A percentile compares a stretch with the other conserved stretches of the same genome.
Conservation (phyloP, 1,284 basidiomycete genomes). For the Cutaneotrichosporon curvatum region DNA sequence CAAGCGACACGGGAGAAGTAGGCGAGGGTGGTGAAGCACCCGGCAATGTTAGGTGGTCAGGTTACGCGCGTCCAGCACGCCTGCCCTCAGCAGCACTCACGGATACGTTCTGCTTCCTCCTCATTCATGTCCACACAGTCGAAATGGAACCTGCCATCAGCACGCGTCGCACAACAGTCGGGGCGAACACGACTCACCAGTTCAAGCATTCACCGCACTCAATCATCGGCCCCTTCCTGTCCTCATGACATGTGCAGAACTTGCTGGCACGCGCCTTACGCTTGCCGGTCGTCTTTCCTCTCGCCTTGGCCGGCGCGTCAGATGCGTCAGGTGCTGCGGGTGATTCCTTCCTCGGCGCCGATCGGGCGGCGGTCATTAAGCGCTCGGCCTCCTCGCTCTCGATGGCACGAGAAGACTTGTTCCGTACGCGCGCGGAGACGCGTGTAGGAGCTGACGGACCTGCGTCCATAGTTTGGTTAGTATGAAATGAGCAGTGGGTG, state of each 20-base stretch:
- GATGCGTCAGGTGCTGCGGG: not conserved
- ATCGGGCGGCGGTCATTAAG: constrained; percentile 9
- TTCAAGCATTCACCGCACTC: constrained; percentile 39
- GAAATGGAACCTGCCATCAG: constrained; percentile 37
- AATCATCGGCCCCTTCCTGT: constrained; percentile 37
- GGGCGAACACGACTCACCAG: constrained; percentile 33
- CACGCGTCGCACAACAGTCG: too few relatives aligned
- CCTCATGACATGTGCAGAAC: constrained; percentile 34
- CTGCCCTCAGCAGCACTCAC: constrained; percentile 26
- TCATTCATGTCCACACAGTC: constrained; percentile 27
- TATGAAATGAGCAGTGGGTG: not conserved
- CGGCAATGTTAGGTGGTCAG: not conserved
- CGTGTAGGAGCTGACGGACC: constrained; percentile 9
- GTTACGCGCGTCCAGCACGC: too few relatives aligned
- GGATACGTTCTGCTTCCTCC: constrained; percentile 33
- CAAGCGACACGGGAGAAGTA: too few relatives aligned
- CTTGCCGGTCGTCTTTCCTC: not conserved
- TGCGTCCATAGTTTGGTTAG: constrained; percentile 2
- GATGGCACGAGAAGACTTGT: constrained; percentile 26
- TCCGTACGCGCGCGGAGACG: constrained; percentile 18
- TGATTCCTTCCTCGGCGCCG: not conserved
- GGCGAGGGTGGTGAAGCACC: constrained; percentile 1
- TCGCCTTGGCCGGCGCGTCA: not conserved
- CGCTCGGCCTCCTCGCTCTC: constrained; percentile 27
- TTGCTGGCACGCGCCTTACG: constrained; percentile 12